Conservation (phyloP, 164 flowering plant genomes). For the Tetracentron sinense region DNA sequence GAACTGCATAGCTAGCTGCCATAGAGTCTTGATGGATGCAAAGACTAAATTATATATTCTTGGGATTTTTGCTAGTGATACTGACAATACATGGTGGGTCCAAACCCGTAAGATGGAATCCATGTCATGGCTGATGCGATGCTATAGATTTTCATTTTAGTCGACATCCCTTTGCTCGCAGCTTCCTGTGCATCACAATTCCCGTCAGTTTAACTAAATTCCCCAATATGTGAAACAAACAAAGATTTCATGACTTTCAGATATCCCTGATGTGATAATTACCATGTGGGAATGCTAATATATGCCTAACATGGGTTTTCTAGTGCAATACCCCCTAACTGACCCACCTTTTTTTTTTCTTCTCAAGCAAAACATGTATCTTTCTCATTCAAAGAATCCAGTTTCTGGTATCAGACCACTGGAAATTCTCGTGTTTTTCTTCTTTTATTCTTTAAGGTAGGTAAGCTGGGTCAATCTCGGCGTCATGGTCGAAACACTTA, state of each 20-base stretch:
- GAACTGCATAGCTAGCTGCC: background rate
- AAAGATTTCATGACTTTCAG: background rate
- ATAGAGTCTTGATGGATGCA: background rate
- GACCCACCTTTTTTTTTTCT: background rate
- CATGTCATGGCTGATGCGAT: slow-evolving; percentile 39
- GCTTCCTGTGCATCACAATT: background rate
- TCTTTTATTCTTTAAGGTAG: background rate
- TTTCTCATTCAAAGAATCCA: slow-evolving; percentile 12
- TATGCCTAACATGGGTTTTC: slow-evolving; percentile 3
- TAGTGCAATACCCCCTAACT: slow-evolving; percentile 32
- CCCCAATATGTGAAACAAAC: background rate
- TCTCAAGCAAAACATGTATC: slow-evolving; percentile 9
- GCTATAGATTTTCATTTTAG: background rate
- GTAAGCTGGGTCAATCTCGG: background rate
- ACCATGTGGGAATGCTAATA: slow-evolving; percentile 11
- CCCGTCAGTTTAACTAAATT: background rate
- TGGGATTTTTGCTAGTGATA: background rate
- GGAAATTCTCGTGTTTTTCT: background rate
- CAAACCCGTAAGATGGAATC: slow-evolving; percentile 24
- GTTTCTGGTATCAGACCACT: slow-evolving; percentile 4
- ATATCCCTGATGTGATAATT: slow-evolving; percentile 9
- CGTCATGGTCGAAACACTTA: background rate
- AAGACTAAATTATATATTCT: background rate
- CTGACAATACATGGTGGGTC: background rate
- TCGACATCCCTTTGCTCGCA: background rate